These are phyloP conservation scores for Capsicum pubescens DNA, from an alignment of 257 asterid species.

Conservation along the genomic window DNA sequence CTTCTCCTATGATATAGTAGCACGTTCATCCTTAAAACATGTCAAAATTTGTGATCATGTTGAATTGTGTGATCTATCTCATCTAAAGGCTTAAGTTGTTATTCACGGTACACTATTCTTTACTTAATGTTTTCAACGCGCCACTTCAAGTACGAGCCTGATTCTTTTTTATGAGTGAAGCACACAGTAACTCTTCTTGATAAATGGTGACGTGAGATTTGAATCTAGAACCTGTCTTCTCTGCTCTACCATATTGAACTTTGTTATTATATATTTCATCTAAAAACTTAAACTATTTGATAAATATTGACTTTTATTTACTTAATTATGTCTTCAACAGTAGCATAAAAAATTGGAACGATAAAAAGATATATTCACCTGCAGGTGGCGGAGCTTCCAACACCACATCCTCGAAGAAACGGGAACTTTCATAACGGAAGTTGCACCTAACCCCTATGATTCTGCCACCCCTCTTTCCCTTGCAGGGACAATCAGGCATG, in stretches of 20 bases:
- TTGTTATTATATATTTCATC: too few species aligned
- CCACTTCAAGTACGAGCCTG: neutral
- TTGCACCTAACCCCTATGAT: slow-evolving; percentile 32
- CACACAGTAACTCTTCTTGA: neutral
- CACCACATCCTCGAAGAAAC: neutral
- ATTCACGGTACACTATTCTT: neutral
- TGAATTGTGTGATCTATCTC: neutral
- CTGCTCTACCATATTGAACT: neutral
- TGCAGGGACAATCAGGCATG: neutral
- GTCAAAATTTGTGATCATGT: neutral
- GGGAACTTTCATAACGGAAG: slow-evolving; percentile 27
- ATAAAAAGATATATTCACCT: neutral
- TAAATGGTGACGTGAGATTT: neutral
- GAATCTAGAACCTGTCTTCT: neutral
- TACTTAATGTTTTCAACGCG: neutral
- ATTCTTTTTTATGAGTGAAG: neutral
- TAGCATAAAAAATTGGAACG: neutral
- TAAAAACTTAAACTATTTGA: neutral
- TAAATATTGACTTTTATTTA: neutral
- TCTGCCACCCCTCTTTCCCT: slow-evolving; percentile 20
- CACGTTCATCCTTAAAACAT: neutral
- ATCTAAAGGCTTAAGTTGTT: neutral
- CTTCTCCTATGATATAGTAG: neutral
- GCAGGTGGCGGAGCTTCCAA: neutral
- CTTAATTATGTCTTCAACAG: neutral